phyloP scores from a whole-genome alignment of 495 filamentous ascomycete genomes.

The Penicillium robsamsonii region DNA sequence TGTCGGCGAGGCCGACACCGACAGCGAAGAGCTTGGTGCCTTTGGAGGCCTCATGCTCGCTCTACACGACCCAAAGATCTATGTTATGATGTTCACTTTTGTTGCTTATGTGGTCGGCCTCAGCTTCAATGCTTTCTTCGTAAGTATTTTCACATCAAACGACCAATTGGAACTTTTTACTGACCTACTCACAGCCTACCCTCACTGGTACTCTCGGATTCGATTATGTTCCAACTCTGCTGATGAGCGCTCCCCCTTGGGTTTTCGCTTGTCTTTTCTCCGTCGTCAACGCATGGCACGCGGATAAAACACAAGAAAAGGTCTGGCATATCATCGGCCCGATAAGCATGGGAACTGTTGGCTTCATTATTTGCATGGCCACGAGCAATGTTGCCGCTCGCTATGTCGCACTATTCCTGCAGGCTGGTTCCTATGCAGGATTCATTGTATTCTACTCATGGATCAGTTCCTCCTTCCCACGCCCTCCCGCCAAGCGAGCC shows the following conservation, averaged over 20 bases:
- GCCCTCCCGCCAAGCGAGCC: conserved; percentile 79
- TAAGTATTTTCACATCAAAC: conserved; percentile 11
- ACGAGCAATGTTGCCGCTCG: conserved; percentile 63
- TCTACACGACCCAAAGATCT: conserved; percentile 67
- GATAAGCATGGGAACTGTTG: conserved; percentile 63
- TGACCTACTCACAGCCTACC: conserved; percentile 72
- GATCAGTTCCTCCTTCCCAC: conserved; percentile 76
- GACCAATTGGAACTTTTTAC: conserved; percentile 39
- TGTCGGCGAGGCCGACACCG: conserved; percentile 69
- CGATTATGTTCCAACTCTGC: conserved; percentile 61
- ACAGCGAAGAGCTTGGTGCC: conserved; percentile 57
- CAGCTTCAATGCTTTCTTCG: conserved; percentile 39
- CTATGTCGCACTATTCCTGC: conserved; percentile 79
- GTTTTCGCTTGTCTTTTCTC: conserved; percentile 68
- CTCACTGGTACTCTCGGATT: conserved; percentile 74
- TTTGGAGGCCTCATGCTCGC: conserved; percentile 66
- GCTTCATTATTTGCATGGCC: conserved; percentile 72
- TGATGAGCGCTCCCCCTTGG: conserved; percentile 76
- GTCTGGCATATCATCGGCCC: conserved; percentile 68
- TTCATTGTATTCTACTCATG: conserved; percentile 75
- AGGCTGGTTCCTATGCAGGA: conserved; percentile 55
- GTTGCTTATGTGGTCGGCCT: conserved; percentile 36
- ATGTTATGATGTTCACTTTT: conserved; percentile 56
- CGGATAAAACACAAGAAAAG: conserved; percentile 72
- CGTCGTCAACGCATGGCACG: conserved; percentile 71